Conservation (phyloP, 2,329 filamentous ascomycete genomes). For the Fusarium stilboides region DNA sequence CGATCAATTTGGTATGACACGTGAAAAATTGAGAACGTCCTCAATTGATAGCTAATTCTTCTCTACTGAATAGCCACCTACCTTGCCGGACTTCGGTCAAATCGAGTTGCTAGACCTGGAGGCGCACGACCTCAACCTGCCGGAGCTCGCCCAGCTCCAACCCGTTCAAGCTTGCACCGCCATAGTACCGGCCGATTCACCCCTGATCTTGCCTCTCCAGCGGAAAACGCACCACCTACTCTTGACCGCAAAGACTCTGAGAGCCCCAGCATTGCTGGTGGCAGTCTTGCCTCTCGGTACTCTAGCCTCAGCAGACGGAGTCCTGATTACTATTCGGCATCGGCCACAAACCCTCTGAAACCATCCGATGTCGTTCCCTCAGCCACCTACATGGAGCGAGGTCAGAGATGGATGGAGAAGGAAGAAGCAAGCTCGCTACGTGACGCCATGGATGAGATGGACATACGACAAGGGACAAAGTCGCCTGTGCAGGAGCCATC, state of each 20-base stretch:
- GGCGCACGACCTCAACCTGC: conserved; percentile 77
- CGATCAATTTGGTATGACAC: conserved; percentile 73
- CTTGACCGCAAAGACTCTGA: conserved; percentile 51
- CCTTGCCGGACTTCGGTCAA: conserved; percentile 78
- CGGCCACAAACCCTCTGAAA: conserved; percentile 62
- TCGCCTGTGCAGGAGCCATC: conserved; percentile 46
- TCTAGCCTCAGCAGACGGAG: conserved; percentile 62
- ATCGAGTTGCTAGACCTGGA: conserved; percentile 76
- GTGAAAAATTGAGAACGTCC: conserved; percentile 23
- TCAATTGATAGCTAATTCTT: conserved; percentile 39
- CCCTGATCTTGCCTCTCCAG: conserved; percentile 52
- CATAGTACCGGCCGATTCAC: conserved; percentile 52
- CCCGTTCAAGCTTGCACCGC: conserved; percentile 47
- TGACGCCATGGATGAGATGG: conserved; percentile 81
- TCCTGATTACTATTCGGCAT: conserved; percentile 68
- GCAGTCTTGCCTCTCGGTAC: conserved; percentile 66
- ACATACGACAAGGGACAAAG: conserved; percentile 62
- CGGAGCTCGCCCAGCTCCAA: conserved; percentile 53
- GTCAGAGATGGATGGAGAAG: conserved; percentile 84
- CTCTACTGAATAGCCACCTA: conserved; percentile 71
- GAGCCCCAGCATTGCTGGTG: conserved; percentile 59
- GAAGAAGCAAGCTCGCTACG: conserved; percentile 80
- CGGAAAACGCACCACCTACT: conserved; percentile 43
- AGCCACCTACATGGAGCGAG: conserved; percentile 80
- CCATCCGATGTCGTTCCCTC: conserved; percentile 75